These are phyloP conservation scores for Chlamydomonas sp. DNA, from an alignment of 139 green algal genomes.

Conservation along the genomic window DNA sequence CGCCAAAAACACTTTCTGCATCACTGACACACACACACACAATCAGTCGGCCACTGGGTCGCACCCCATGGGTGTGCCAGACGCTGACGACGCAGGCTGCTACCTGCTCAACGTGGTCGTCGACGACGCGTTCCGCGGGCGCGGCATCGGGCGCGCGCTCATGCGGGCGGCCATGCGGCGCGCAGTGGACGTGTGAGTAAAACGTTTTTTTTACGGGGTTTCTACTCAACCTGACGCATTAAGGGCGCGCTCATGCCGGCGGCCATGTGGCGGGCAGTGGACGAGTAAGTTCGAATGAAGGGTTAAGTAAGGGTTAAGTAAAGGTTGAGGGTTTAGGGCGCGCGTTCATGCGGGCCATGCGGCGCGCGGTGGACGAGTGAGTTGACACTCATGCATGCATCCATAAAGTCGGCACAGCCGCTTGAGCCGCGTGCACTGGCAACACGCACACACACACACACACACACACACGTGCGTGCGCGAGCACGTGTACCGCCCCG, in stretches of 20 bases:
- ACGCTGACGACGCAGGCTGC: not conserved
- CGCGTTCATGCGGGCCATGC: not conserved
- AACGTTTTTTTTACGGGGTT: too few species aligned
- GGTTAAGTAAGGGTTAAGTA: not conserved
- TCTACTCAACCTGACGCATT: not conserved
- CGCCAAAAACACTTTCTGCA: too few species aligned
- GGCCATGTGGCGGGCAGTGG: not conserved
- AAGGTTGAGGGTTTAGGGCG: not conserved
- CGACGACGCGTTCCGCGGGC: slow-evolving; percentile 27
- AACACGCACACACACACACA: too few species aligned
- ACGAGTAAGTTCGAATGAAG: not conserved
- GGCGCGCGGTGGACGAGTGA: too few species aligned
- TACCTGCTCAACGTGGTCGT: slow-evolving; percentile 59
- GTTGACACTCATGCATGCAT: too few species aligned
- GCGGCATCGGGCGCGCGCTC: slow-evolving; percentile 35
- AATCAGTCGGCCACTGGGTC: not conserved
- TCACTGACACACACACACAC: too few species aligned
- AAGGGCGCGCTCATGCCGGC: not conserved
- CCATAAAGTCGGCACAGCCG: too few species aligned
- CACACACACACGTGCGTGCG: too few species aligned
- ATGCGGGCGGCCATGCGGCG: slow-evolving; percentile 43
- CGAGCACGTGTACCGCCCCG: too few species aligned
- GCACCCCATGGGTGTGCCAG: slow-evolving; percentile 14
- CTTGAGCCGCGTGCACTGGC: too few species aligned
- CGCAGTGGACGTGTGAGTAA: slow-evolving; percentile 18